Conservation (phyloP, 129 eudicot species). For the Saussurea involucrata region DNA sequence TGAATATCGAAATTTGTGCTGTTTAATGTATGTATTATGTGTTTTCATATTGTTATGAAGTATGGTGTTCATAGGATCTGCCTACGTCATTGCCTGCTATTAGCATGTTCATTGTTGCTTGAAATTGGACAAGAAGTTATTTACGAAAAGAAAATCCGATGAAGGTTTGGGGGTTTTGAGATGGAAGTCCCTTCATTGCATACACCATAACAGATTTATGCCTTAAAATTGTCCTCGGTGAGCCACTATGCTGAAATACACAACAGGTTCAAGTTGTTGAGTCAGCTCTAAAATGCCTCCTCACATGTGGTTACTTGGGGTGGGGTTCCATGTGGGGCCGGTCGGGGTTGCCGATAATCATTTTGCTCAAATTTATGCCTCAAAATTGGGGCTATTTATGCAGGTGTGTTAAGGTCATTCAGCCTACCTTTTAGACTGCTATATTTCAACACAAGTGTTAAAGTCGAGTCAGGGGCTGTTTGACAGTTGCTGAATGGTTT, state of each 20-base stretch:
- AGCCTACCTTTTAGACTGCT: not conserved
- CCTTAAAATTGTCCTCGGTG: not conserved
- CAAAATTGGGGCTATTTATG: not conserved
- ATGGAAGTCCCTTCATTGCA: not conserved
- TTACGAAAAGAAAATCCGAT: not conserved
- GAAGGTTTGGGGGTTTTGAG: not conserved
- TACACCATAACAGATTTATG: not conserved
- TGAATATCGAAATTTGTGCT: not conserved
- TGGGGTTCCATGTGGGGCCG: no score
- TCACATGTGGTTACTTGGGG: no score
- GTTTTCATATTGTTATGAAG: constrained; percentile 1
- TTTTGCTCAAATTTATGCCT: not conserved
- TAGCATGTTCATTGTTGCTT: not conserved
- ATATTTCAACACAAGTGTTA: no score
- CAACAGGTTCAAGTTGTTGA: not conserved
- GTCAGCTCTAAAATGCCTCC: not conserved
- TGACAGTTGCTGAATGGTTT: no score
- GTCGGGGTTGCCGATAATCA: no score
- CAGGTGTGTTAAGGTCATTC: not conserved
- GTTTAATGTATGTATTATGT: not conserved
- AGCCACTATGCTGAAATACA: no score
- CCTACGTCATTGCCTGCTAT: not conserved
- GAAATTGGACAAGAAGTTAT: not conserved
- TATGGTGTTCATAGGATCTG: not conserved
- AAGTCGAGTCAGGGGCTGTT: no score